A percentile compares a stretch with the other conserved stretches of the same genome.
Conservation (phyloP, 345 rosid genomes). For the Diplotaxis tenuifolia region DNA sequence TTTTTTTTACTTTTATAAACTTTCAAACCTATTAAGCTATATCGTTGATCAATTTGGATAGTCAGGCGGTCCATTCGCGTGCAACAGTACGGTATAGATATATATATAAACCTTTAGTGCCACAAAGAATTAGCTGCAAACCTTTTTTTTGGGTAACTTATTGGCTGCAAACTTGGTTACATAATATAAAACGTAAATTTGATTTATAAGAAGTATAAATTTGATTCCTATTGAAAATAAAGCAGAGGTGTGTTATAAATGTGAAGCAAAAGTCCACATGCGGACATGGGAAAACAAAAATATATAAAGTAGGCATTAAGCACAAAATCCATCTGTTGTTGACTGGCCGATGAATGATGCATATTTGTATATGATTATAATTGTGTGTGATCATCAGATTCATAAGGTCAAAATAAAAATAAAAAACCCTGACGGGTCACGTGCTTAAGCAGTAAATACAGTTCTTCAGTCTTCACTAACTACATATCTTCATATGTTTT, state of each 20-base stretch:
- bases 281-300: constrained; percentile 29
- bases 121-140: background rate
- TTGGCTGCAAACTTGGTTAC: background rate
- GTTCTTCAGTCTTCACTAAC: constrained; percentile 33
- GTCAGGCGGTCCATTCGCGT: constrained; percentile 1
- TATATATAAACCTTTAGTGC: background rate
- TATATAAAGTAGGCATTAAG: constrained; percentile 30
- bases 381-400: constrained; percentile 12
- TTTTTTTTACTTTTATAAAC: constrained; percentile 18
- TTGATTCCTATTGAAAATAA: background rate
- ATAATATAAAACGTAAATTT: background rate
- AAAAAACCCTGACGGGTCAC: constrained; percentile 59
- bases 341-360: constrained; percentile 24
- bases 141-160: no score
- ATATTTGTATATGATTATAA: background rate
- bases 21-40: constrained; percentile 2
- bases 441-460: constrained; percentile 53
- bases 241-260: constrained; percentile 20
- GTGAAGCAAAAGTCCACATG: constrained; percentile 54
- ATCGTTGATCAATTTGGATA: background rate
- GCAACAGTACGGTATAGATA: background rate
- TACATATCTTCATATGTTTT: constrained; percentile 27
- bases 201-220: background rate
- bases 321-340: constrained; percentile 33
- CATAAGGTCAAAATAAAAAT: constrained; percentile 27